Evolutionary conservation across 805 yeast species (phyloP).

Genomic region (Kurtzmaniella fragi): DNA sequence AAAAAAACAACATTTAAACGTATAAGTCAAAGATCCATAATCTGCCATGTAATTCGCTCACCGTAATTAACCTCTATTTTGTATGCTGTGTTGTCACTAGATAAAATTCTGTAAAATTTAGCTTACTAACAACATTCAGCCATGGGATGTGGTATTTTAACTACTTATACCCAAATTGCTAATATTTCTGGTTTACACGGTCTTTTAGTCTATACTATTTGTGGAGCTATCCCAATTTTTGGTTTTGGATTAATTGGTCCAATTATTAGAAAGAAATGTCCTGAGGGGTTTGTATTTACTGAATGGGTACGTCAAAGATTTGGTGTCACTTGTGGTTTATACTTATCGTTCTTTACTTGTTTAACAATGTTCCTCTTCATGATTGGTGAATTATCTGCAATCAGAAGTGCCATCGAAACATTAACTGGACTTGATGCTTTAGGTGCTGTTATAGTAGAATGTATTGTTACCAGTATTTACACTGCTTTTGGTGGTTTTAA

Average conservation of each 20-base stretch:
- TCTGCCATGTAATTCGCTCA: not conserved
- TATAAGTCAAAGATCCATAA: not conserved
- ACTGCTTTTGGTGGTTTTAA: conserved; percentile 87
- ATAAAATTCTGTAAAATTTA: too few relatives aligned
- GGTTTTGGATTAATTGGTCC: conserved; percentile 86
- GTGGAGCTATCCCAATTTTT: conserved; percentile 81
- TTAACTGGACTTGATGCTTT: conserved; percentile 75
- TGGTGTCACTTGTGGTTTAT: conserved; percentile 68
- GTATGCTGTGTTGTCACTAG: not conserved
- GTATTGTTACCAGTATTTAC: conserved; percentile 81
- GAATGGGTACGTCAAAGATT: conserved; percentile 90
- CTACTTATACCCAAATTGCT: conserved; percentile 84
- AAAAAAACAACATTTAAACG: too few relatives aligned
- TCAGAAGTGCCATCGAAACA: conserved; percentile 70
- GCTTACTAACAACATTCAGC: conserved; percentile 35
- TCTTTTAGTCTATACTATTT: conserved; percentile 68
- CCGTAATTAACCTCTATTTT: not conserved
- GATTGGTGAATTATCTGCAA: conserved; percentile 82
- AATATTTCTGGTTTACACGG: conserved; percentile 86
- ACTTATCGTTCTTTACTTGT: conserved; percentile 75
- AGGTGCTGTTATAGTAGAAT: conserved; percentile 78
- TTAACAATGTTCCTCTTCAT: conserved; percentile 80
- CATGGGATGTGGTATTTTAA: conserved; percentile 83
- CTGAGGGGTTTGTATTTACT: conserved; percentile 85
- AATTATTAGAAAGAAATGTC: conserved; percentile 67